These are phyloP conservation scores for Spatholobus suberectus DNA, from an alignment of 306 rosid species.

Conservation along the genomic window DNA sequence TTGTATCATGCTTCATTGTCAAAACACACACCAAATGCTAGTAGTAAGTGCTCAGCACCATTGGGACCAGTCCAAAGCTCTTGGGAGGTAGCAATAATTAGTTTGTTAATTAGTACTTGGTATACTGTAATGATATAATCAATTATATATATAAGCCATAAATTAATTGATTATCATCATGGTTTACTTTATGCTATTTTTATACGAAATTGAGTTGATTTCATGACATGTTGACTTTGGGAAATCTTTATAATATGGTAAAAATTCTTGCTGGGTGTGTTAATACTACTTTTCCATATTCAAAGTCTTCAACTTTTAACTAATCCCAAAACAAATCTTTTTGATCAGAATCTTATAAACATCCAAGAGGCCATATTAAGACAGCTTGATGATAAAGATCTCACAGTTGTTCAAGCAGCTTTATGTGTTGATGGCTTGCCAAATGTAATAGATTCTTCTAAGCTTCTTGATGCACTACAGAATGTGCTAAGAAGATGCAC, in stretches of 20 bases:
- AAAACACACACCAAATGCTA: background rate
- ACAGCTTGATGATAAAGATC: slow-evolving; percentile 82
- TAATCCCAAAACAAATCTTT: slow-evolving; percentile 16
- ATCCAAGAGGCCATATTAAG: slow-evolving; percentile 73
- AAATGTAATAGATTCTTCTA: slow-evolving; percentile 55
- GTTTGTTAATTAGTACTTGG: background rate
- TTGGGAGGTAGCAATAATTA: background rate
- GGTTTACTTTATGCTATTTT: background rate
- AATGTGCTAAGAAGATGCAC: slow-evolving; percentile 69
- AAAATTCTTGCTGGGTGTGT: slow-evolving; percentile 1
- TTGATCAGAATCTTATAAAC: slow-evolving; percentile 67
- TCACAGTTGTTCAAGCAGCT: slow-evolving; percentile 81
- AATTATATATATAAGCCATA: background rate
- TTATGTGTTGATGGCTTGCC: slow-evolving; percentile 66
- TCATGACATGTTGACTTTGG: background rate
- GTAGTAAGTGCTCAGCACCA: background rate
- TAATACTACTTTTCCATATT: slow-evolving; percentile 8
- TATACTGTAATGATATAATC: background rate
- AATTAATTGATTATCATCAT: background rate
- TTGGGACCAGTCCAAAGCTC: background rate
- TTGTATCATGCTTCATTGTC: background rate
- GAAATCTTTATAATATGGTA: slow-evolving; percentile 10
- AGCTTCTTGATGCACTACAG: slow-evolving; percentile 66
- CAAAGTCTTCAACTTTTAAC: slow-evolving; percentile 28
- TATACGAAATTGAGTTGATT: slow-evolving; percentile 3